Conservation (phyloP, 2,329 filamentous ascomycete genomes). For the Knufia fluminis region DNA sequence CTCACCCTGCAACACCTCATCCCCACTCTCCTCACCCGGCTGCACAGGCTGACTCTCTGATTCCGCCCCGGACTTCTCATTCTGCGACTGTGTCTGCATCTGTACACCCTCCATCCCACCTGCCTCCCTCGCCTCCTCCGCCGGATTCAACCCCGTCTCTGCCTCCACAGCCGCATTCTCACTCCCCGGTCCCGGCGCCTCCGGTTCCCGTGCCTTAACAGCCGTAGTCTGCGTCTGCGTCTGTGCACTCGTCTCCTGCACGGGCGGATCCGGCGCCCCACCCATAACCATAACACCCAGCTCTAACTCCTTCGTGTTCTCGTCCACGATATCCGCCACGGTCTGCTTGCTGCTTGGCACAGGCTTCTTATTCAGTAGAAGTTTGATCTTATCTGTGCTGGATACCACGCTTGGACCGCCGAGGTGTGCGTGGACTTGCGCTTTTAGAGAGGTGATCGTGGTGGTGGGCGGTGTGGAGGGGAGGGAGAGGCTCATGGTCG, state of each 20-base stretch:
- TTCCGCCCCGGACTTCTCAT: slow-evolving; percentile 13
- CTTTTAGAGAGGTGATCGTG: slow-evolving; percentile 70
- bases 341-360: slow-evolving; percentile 59
- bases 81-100: slow-evolving; percentile 25
- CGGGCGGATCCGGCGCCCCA: slow-evolving; percentile 42
- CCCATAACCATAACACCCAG: slow-evolving; percentile 84
- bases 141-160: slow-evolving; percentile 34
- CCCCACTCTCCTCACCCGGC: slow-evolving; percentile 13
- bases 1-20: slow-evolving; percentile 48
- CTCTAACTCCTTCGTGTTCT: slow-evolving; percentile 47
- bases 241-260: slow-evolving; percentile 10
- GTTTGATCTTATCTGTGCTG: slow-evolving; percentile 65
- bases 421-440: slow-evolving; percentile 54
- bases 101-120: slow-evolving; percentile 22
- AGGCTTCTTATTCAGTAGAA: slow-evolving; percentile 82
- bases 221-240: no score
- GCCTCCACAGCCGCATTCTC: slow-evolving; percentile 18
- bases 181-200: slow-evolving; percentile 23
- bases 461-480: slow-evolving; percentile 54
- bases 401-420: slow-evolving; percentile 30
- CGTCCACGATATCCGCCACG: slow-evolving; percentile 59
- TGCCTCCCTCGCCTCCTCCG: slow-evolving; percentile 29
- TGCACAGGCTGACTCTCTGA: slow-evolving; percentile 12
- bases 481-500: slow-evolving; percentile 59
- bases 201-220: slow-evolving; percentile 9